Evolutionary conservation across 208 protist species (phyloP), one percentile per base, ranked within the genome.

Genomic region (Trypanosoma grayi): DNA sequence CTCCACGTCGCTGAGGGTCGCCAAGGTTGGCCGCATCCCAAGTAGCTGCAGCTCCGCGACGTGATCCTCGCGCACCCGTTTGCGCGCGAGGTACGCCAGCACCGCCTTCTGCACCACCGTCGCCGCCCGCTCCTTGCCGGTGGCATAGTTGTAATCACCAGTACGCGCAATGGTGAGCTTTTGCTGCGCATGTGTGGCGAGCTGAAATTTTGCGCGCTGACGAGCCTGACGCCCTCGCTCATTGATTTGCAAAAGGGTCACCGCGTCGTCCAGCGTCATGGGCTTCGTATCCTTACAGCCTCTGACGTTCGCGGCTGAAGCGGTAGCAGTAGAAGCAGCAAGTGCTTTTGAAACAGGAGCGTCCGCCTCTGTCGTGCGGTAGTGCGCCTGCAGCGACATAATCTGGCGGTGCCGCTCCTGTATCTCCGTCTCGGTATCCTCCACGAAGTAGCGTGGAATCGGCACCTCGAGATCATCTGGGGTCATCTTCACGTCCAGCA

Each of bases 151-250:
- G 70, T 83, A 84, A 28, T 85, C 79, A 52, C 89, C 63, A n/a
- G 72, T 74, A 44, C 77, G 69, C 4, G 54, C 41, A 4, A 64
- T 45, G 1, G 61, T 33, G 62, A 94, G 84, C 70, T 93, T 88
- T 59, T 97, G 91, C 73, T 97, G 84, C 2, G 64, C 37, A 60
- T 88, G 82, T 37, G 97, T 89, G 37, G 81, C 70, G 31, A 93
- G 52, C 70, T 97, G 95, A 60, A 95, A 93, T 39, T 80, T 77
- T n/a, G 93, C 94, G 13, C 93, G 85, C 62, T 97, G 87, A n/a
- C 93, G 83, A 6, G 94, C 97, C 68, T 98, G 97, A 8, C 97
- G 77, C 0, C 92, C 95, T 39, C 97, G 87, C 76, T 98, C 97
- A 66, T 92, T 95, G 4, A 90, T 60, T 71, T 98, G 95, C 39